Evolutionary conservation across 1,284 basidiomycete species (phyloP).

Genomic region (Ustilago shanxiensis): DNA sequence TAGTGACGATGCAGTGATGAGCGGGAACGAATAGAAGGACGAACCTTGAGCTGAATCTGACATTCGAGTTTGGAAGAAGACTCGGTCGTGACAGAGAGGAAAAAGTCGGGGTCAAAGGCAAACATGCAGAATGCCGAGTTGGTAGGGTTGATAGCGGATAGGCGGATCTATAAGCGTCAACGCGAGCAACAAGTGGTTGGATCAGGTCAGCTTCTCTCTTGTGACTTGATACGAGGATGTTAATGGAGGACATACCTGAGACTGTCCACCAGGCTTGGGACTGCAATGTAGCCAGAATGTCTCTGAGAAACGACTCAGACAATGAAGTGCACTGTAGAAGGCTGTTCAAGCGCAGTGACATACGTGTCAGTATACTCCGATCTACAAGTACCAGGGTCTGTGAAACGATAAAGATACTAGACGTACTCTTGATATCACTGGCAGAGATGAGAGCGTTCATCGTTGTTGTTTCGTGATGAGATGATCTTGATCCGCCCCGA

Average conservation of each 20-base stretch:
- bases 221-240: neutral
- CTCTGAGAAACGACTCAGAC: constrained; percentile 46
- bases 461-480: neutral
- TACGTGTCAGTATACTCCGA: neutral
- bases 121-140: constrained; percentile 64
- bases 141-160: constrained; percentile 61
- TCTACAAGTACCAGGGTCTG: too few species aligned
- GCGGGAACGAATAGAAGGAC: neutral
- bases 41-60: constrained; percentile 50
- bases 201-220: neutral
- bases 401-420: too few species aligned
- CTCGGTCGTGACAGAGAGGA: constrained; percentile 32
- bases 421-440: constrained; percentile 49
- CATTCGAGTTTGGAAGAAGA: constrained; percentile 45
- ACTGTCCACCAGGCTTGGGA: constrained; percentile 16
- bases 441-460: constrained; percentile 55
- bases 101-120: constrained; percentile 54
- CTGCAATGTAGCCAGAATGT: constrained; percentile 47
- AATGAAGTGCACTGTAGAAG: constrained; percentile 41
- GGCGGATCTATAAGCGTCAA: constrained; percentile 38
- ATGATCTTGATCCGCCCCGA: too few species aligned
- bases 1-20: neutral
- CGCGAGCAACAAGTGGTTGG: too few species aligned
- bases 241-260: constrained; percentile 14
- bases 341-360: constrained; percentile 6